Evolutionary conservation across 306 rosid genomes (phyloP), one percentile per base, ranked within the genome.

Genomic region (Vicia villosa): DNA sequence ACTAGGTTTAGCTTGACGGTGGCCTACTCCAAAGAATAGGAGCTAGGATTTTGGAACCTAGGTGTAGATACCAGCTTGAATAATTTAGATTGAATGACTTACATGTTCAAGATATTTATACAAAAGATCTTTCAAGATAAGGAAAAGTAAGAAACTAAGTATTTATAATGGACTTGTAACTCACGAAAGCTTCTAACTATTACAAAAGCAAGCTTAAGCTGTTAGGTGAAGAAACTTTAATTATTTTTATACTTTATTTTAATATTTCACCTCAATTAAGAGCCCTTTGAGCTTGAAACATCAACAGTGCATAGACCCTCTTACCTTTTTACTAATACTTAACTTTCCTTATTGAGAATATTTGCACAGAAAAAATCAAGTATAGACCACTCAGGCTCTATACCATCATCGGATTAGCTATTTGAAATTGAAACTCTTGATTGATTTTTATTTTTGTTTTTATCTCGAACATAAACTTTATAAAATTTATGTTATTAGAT

Each of bases 171-270:
- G 38, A 22, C 38, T 2, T 24, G 10, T 56, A 56, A 16, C 38
- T 56, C 62, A 56, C 13, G n/a, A 14, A 56, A 56, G 37, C 62
- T 56, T 56, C 66, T 60, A 34, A 34, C 15, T 36, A 34, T n/a
- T 34, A 10, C 5, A 61, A 61, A 63, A 63, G 51, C n/a, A 63
- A 12, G 51, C 24, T 63, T 63, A 63, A 63, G 36, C 17, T 63
- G 51, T 19, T 20, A 63, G 68, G 47, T 61, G 46, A 61, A 61
- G 47, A 58, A 4, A 55, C 19, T 5, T n/a, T 28, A 32, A 4
- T 58, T 2, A 58, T 58, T 58, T 58, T 32, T 22, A 24, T 56
- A 24, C 28, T 13, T 5, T 15, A 11, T 13, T 58, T 58, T 32
- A 58, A 17, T 37, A 61, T 17, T 36, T 61, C 7, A 28, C 7